These are phyloP conservation scores for Oenanthe javanica DNA, from an alignment of 140 eudicot species.

Conservation along the genomic window DNA sequence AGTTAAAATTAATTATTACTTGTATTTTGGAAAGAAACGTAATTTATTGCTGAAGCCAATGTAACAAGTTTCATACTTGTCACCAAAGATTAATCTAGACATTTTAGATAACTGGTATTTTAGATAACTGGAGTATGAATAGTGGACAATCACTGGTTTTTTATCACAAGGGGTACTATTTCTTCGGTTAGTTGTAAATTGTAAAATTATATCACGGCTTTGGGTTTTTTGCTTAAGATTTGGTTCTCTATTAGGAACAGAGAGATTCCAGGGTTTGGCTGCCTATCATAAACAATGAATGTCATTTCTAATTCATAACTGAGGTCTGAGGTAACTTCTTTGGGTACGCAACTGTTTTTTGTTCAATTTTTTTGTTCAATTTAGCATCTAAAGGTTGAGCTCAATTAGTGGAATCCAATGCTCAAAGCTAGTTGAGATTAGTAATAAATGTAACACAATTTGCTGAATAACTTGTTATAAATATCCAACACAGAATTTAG, in stretches of 20 bases:
- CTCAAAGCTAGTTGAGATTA: neutral
- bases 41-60: neutral
- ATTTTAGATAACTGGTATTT: neutral
- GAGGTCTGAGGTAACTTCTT: too few species aligned
- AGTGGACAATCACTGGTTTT: neutral
- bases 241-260: too few species aligned
- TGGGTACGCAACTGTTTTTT: too few species aligned
- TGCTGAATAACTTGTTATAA: neutral
- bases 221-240: neutral
- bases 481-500: neutral
- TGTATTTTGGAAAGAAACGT: neutral
- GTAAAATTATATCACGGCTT: neutral
- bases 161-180: neutral
- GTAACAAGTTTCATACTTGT: neutral
- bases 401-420: neutral
- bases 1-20: neutral
- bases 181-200: neutral
- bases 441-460: neutral
- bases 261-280: too few species aligned
- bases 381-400: neutral
- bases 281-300: too few species aligned
- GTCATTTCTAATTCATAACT: too few species aligned
- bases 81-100: neutral
- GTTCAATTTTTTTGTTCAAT: too few species aligned
- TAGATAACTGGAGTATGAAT: neutral